Evolutionary conservation across 148 eudicot genomes (phyloP), one percentile per base, ranked within the genome.

Genomic region (Salicornia ramosissima): DNA sequence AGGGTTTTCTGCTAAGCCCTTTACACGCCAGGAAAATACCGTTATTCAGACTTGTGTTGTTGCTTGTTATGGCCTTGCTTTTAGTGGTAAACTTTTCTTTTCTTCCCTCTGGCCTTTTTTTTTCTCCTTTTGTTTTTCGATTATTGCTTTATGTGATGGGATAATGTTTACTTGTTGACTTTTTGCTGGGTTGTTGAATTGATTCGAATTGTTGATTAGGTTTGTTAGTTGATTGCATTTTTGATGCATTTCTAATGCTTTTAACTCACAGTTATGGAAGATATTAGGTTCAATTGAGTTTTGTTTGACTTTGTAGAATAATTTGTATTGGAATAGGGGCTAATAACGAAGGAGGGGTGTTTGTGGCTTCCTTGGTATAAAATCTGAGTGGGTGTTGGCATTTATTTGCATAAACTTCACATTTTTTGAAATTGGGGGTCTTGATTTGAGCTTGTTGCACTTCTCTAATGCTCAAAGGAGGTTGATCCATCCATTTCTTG

Each of bases 1-100:
- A 7, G 96, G 97, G 61, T 75, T 89, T 70, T 64, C 77, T 21
- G 47, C 70, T 34, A 68, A 77, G 43, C 92, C 96, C 0, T 91
- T 91, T 51, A 91, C 97, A 26, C 79, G 83, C 28, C 97, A 89
- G 64, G 97, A 91, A 82, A 91, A 91, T 57, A 91, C 96, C 45
- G 92, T 89, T 25, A 91, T 91, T 65, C 97, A 91, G 75, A 91
- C 97, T 25, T 91, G 97, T 64, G 92, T 91, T 58, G 97, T 91
- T 70, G 96, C 97, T 68, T 89, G 96, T 34, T 91, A 89, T 70
- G 96, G 97, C 76, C 90, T 91, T 60, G 92, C 97, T 54, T 91
- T 89, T 66, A 91, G 97, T 61, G 97, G 97, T 89, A 84, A 36
- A 26, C 5, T 21, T 9, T 76, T 65, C 18, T 4, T 46, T 4